These are phyloP conservation scores for Stephanocyclus meneghinianus DNA, from an alignment of 352 stramenopile species.

Conservation along the genomic window DNA sequence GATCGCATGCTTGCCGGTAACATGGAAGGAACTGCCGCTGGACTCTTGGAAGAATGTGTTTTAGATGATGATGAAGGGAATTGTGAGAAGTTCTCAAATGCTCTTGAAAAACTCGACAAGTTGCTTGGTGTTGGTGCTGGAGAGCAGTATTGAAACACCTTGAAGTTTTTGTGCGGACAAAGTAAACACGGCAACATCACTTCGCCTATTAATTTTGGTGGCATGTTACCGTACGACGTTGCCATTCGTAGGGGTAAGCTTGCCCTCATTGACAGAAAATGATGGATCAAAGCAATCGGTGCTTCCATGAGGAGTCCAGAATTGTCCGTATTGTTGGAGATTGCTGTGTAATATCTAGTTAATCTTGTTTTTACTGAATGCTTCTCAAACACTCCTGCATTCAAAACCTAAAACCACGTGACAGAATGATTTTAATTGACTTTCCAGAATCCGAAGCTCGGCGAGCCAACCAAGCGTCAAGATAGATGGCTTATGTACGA, in stretches of 20 bases:
- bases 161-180: neutral
- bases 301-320: too few relatives aligned
- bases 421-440: neutral
- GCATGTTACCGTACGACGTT: neutral
- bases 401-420: too few relatives aligned
- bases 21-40: conserved; percentile 40
- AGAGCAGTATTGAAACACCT: conserved; percentile 46
- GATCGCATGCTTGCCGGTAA: conserved; percentile 47
- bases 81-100: conserved; percentile 46
- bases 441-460: neutral
- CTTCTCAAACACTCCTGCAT: too few relatives aligned
- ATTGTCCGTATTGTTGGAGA: too few relatives aligned
- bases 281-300: too few relatives aligned
- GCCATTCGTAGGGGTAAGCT: neutral
- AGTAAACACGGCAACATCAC: neutral
- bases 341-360: too few relatives aligned
- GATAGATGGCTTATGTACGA: neutral
- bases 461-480: neutral
- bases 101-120: conserved; percentile 47
- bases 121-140: conserved; percentile 46
- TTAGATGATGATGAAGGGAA: conserved; percentile 53
- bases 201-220: neutral
- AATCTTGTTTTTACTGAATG: too few relatives aligned
- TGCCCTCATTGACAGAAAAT: too few relatives aligned
- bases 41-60: conserved; percentile 58